Percentiles rank a stretch among this genome's conserved stretches.
Evolutionary conservation across 2,329 filamentous ascomycete species (phyloP).

Genomic region (Rhytidhysteron rufulum): DNA sequence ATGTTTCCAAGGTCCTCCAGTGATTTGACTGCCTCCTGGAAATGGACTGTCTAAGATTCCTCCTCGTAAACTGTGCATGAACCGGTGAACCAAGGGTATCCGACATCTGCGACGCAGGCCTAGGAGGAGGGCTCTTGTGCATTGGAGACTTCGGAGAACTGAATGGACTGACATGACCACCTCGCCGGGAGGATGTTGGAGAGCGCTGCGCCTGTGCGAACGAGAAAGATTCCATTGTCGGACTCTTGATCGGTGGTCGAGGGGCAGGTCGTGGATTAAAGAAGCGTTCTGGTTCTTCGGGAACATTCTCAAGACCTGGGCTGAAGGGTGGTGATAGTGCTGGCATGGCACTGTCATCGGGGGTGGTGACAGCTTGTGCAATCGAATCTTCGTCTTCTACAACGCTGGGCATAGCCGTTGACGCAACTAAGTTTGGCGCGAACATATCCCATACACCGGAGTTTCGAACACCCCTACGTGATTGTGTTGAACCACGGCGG

Average conservation of each 20-base stretch:
- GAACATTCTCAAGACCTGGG: slow-evolving; percentile 32
- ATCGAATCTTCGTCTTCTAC: slow-evolving; percentile 25
- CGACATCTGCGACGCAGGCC: slow-evolving; percentile 39
- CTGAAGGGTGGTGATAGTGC: slow-evolving; percentile 40
- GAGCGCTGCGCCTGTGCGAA: slow-evolving; percentile 21
- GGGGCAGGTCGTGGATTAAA: slow-evolving; percentile 31
- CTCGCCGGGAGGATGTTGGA: slow-evolving; percentile 11
- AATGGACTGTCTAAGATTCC: slow-evolving; percentile 17
- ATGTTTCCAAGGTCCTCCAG: slow-evolving; percentile 37
- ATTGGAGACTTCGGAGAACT: slow-evolving; percentile 20
- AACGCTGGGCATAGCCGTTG: slow-evolving; percentile 20
- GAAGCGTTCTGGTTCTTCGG: slow-evolving; percentile 34
- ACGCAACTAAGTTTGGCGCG: slow-evolving; percentile 15
- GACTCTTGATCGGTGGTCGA: slow-evolving; percentile 22
- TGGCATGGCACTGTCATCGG: slow-evolving; percentile 37
- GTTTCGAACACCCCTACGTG: slow-evolving; percentile 25
- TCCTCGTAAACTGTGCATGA: slow-evolving; percentile 18
- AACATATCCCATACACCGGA: slow-evolving; percentile 32
- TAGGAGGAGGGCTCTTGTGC: slow-evolving; percentile 18
- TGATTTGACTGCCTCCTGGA: slow-evolving; percentile 28
- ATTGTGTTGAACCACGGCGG: too few species aligned
- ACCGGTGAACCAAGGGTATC: slow-evolving; percentile 44
- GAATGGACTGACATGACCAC: slow-evolving; percentile 19
- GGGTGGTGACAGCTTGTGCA: slow-evolving; percentile 41
- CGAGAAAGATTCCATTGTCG: slow-evolving; percentile 24